phyloP scores from a whole-genome alignment of 306 rosid genomes.

The Luffa acutangula region DNA sequence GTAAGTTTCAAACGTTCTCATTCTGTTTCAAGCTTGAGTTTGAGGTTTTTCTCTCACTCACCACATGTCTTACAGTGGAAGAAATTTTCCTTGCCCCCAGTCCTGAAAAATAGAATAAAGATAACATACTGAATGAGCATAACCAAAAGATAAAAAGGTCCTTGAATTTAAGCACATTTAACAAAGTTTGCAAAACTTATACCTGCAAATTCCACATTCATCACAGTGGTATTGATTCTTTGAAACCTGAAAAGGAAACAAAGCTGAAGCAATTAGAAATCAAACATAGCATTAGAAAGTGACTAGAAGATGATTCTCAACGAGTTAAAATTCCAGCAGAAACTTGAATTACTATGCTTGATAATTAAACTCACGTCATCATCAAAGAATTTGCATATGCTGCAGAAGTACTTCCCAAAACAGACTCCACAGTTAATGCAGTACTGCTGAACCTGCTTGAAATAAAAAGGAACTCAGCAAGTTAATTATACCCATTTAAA shows the following conservation, averaged over 20 bases:
- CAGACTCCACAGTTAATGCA: conserved; percentile 64
- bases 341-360: not conserved
- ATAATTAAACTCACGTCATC: conserved; percentile 38
- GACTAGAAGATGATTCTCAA: not conserved
- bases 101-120: conserved; percentile 23
- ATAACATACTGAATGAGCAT: not conserved
- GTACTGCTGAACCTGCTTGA: conserved; percentile 64
- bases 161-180: not conserved
- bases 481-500: not conserved
- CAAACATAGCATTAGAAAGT: not conserved
- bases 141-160: not conserved
- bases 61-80: conserved; percentile 70
- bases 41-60: conserved; percentile 13
- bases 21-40: not conserved
- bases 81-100: conserved; percentile 60
- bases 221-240: conserved; percentile 66
- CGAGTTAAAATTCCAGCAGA: not conserved
- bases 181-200: not conserved
- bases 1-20: not conserved
- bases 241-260: conserved; percentile 28
- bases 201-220: conserved; percentile 95
- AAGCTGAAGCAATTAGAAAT: not conserved
- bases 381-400: conserved; percentile 64
- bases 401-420: conserved; percentile 75
- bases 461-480: not conserved